Evolutionary conservation across 306 rosid genomes (phyloP).

Genomic region (Castanea mollissima): DNA sequence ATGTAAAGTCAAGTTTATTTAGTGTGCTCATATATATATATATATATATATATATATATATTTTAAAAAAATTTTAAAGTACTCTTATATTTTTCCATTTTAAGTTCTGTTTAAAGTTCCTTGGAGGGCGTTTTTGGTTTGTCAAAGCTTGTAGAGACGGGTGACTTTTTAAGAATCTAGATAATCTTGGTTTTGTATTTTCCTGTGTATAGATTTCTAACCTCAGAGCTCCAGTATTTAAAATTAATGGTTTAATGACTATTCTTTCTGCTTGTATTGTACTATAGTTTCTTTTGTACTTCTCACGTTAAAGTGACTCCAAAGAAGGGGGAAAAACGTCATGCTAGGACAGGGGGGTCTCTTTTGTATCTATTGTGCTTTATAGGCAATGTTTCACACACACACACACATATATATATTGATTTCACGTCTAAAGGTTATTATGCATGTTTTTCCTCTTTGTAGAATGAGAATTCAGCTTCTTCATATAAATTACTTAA

Average conservation of each 20-base stretch:
- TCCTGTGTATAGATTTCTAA: not conserved
- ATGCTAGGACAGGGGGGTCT: not conserved
- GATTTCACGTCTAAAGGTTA: not conserved
- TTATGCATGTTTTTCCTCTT: not conserved
- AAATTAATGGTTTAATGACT: no score
- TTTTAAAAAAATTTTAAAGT: no score
- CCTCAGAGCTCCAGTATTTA: not conserved
- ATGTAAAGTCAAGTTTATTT: not conserved
- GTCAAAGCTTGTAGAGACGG: not conserved
- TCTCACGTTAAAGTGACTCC: no score
- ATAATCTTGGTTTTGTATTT: not conserved
- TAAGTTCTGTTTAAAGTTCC: not conserved
- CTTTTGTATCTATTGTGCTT: not conserved
- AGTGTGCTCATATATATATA: no score
- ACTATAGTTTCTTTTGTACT: no score
- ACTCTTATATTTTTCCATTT: no score
- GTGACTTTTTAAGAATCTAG: not conserved
- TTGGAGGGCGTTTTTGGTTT: not conserved
- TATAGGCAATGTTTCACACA: not conserved
- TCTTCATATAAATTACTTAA: not conserved
- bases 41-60: no score
- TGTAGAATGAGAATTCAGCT: not conserved
- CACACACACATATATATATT: not conserved
- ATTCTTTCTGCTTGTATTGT: no score
- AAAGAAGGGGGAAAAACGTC: no score